These are phyloP conservation scores for Acacia concinna DNA, from an alignment of 331 rosid species.

Conservation along the genomic window DNA sequence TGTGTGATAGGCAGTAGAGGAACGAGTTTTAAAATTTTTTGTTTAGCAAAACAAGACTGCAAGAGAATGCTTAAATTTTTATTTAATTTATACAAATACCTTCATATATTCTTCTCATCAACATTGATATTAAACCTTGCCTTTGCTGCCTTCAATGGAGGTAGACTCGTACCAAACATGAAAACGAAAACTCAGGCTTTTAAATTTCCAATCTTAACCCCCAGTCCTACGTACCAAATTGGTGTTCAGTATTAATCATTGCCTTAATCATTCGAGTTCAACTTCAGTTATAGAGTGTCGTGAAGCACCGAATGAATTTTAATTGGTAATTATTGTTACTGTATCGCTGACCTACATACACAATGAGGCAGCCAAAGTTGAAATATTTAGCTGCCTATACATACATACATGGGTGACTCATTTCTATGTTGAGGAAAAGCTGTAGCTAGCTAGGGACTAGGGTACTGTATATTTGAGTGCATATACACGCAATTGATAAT, in stretches of 20 bases:
- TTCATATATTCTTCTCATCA: too few relatives aligned
- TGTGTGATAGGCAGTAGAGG: too few relatives aligned
- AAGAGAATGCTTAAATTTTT: too few relatives aligned
- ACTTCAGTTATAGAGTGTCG: neutral
- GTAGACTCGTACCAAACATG: neutral
- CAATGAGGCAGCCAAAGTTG: neutral
- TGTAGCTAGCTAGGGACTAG: neutral
- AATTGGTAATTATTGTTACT: neutral
- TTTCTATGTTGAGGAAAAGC: slow-evolving; percentile 3
- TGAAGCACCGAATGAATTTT: neutral
- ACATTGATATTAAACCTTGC: too few relatives aligned
- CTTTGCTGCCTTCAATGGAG: too few relatives aligned
- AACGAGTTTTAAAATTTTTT: too few relatives aligned
- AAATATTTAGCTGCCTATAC: neutral
- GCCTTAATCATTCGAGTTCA: neutral
- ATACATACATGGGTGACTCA: too few relatives aligned
- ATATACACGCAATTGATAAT: neutral
- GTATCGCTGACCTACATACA: neutral
- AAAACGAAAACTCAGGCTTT: neutral
- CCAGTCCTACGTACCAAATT: too few relatives aligned
- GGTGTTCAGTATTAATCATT: neutral
- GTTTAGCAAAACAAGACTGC: too few relatives aligned
- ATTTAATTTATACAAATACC: too few relatives aligned
- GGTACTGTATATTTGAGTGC: neutral
- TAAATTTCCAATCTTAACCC: neutral